These are phyloP conservation scores for Oropetium thomaeum DNA, from an alignment of 176 grass and related monocot species.

Conservation along the genomic window DNA sequence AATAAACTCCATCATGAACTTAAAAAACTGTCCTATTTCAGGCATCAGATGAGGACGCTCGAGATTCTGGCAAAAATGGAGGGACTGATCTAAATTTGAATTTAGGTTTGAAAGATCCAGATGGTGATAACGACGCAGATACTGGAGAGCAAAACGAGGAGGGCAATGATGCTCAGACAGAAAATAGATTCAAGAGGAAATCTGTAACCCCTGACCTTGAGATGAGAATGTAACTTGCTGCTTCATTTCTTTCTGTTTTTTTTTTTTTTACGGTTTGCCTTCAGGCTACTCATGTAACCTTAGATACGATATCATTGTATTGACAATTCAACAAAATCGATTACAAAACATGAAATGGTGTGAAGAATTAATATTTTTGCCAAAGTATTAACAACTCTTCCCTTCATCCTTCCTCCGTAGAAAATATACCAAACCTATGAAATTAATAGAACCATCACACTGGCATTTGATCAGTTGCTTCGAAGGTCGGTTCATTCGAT, in stretches of 20 bases:
- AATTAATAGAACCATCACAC: too few species aligned
- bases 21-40: constrained; percentile 32
- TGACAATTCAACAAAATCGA: constrained; percentile 17
- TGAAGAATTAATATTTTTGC: too few species aligned
- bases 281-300: constrained; percentile 17
- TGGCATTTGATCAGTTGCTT: too few species aligned
- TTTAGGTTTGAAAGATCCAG: constrained; percentile 55
- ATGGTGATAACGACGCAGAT: constrained; percentile 46
- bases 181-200: constrained; percentile 58
- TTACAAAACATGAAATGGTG: constrained; percentile 19
- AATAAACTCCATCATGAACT: not conserved
- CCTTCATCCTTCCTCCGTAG: not conserved
- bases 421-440: not conserved
- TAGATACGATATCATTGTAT: constrained; percentile 14
- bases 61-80: constrained; percentile 37
- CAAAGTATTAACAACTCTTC: not conserved
- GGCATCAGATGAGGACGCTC: constrained; percentile 50
- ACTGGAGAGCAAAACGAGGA: constrained; percentile 28
- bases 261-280: constrained; percentile 25
- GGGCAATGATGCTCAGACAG: constrained; percentile 7
- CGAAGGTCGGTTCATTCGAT: too few species aligned
- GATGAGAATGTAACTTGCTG: constrained; percentile 47
- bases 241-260: constrained; percentile 26
- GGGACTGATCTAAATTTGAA: constrained; percentile 68
- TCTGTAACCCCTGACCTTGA: constrained; percentile 54